Evolutionary conservation across 176 grass and related monocot genomes (phyloP), one percentile per base, ranked within the genome.

Genomic region (Oryza meridionalis): DNA sequence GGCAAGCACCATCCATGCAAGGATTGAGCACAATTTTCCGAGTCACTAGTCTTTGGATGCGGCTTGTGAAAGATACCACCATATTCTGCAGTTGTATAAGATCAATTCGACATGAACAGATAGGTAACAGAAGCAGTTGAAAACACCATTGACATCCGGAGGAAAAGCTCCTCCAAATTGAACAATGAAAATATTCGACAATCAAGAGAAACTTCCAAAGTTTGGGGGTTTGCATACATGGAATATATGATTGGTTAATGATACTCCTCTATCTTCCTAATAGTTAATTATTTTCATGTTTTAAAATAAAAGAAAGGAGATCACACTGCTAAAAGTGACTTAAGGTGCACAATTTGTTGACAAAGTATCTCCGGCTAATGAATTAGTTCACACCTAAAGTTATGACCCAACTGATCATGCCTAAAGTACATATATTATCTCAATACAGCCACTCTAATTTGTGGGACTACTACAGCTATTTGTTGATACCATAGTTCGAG

Each of bases 331-430:
- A 42, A 68, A 58, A 21, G 44, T 49, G 58, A 11, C 25, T 66
- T 66, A 46, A 74, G 15, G 40, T 3, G 58, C 70, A 26, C 11
- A 37, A 65, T 74, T 65, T 25, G 70, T 74, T 83, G 26, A 65
- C 40, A 50, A 83, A 74, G 81, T 5, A 73, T 70, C 74, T 82
- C 16, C 22, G 55, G 40, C 58, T 40, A 72, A 55, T 8, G 12
- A 66, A 14, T 16, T n/a, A 25, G 58, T 83, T 74, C 70, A 49
- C 42, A 75, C 81, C 58, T 65, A 40, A 65, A 43, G 19, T 79
- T 65, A 33, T 19, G 80, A 16, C 50, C 53, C 44, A 82, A 2
- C 24, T 50, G 10, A 51, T 46, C 4, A 81, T 29, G 4, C 24
- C 38, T 44, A 33, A 40, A 31, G 25, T 46, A 4, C 5, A 67